Base-by-base conservation (phyloP, 352 stramenopile genomes). In the Phytophthora melonis region DNA sequence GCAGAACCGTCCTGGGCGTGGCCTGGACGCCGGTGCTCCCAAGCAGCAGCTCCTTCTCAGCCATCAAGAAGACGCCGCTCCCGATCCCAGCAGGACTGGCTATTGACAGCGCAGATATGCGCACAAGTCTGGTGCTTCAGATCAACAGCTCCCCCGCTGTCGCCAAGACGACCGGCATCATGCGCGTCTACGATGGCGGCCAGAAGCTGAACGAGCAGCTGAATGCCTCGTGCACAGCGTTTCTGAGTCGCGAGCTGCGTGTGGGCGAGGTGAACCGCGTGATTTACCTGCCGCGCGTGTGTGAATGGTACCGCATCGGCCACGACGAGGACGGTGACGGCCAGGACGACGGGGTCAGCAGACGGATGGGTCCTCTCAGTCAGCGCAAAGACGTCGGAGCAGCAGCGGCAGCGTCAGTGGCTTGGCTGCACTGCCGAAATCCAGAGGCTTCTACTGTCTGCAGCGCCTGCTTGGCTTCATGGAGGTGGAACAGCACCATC, bases 71-170 rank as follows among this genome's bases (percentile, higher is more conserved):
- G 23, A 68, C 55, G 9, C 68, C 73, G 36, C 60, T 56, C 21
- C 59, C 68, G 5, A 84, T 89, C 79, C 72, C 74, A 8, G 30
- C 78, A 6, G 49, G 61, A 34, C 45, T 95, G 6, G 72, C 68
- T 10, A 66, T 79, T 9, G 64, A 70, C 72, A 69, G 72, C 58
- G 32, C 79, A 7, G 93, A 98, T 71, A 90, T 94, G 64, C 90
- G 94, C 9, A 83, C 94, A 1, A 93, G 86, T 62, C 89, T 96
- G 66, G 90, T 90, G n/a, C 73, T 98, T 3, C 94, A 98, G 70
- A 75, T 92, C 61, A 84, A 89, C 79, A 72, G 83, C 39, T 68
- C 64, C 23, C 73, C 73, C 8, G 59, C 68, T 18, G 43, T 14
- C 34, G 7, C 49, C 13, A 69, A 77, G n/a, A 66, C 73, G 2